phyloP scores from a whole-genome alignment of 768 basidiomycete genomes.

The Pleurotus tuoliensis region DNA sequence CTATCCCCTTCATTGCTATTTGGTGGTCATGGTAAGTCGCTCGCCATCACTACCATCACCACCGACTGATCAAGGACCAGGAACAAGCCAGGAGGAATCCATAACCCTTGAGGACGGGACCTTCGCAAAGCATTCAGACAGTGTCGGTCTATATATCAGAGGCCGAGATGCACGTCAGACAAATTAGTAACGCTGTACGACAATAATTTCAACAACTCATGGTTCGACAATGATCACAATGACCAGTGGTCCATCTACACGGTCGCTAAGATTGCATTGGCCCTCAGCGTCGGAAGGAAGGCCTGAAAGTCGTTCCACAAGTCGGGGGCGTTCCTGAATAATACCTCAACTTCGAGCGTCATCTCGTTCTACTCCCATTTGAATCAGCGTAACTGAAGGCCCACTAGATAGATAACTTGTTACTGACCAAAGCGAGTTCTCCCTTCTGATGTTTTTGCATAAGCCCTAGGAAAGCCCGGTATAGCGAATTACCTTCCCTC shows the following conservation, averaged over 20 bases:
- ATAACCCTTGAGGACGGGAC: not conserved
- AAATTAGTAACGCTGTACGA: no score
- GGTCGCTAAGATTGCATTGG: no score
- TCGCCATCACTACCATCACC: not conserved
- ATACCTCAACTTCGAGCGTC: conserved; percentile 61
- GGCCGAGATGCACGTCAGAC: no score
- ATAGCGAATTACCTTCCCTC: conserved; percentile 69
- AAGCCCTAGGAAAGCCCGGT: conserved; percentile 86
- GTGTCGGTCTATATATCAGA: no score
- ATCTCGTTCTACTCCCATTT: conserved; percentile 62
- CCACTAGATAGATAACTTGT: no score
- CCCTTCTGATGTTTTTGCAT: conserved; percentile 86
- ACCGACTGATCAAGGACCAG: not conserved
- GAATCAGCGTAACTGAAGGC: no score
- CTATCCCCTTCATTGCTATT: conserved; percentile 25
- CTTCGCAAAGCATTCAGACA: no score
- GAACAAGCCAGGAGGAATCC: conserved; percentile 8
- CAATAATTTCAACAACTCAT: no score
- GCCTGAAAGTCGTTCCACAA: conserved; percentile 76
- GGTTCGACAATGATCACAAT: no score
- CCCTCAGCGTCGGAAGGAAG: conserved; percentile 29
- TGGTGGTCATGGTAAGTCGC: conserved; percentile 17
- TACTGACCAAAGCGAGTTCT: conserved; percentile 62
- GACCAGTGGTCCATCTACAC: no score
- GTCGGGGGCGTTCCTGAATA: conserved; percentile 81